Evolutionary conservation across 768 basidiomycete species (phyloP).

Genomic region (Kwoniella sp.): DNA sequence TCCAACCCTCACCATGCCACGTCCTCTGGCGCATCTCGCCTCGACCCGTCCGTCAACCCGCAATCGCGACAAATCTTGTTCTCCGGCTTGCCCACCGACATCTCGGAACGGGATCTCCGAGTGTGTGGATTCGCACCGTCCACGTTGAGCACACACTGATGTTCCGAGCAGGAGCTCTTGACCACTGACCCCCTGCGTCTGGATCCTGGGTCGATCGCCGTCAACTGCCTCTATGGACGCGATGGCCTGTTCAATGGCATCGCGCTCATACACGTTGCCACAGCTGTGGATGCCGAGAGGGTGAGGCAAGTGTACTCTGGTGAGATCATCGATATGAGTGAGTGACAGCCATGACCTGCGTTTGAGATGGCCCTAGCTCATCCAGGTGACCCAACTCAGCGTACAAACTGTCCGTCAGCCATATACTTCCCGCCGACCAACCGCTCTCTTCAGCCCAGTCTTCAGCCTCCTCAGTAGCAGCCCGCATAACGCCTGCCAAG

Average conservation of each 20-base stretch:
- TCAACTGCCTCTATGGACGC: constrained; percentile 13
- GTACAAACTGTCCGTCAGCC: constrained; percentile 27
- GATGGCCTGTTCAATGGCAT: constrained; percentile 22
- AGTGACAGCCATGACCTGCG: constrained; percentile 6
- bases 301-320: constrained; percentile 30
- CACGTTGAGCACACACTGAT: too few species aligned
- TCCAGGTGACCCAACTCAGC: constrained; percentile 20
- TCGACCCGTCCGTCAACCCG: neutral
- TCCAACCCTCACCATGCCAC: constrained; percentile 16
- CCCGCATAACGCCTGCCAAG: neutral
- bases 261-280: constrained; percentile 25
- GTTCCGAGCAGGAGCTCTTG: constrained; percentile 33
- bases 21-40: neutral
- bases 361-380: neutral
- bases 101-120: constrained; percentile 23
- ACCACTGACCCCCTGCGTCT: constrained; percentile 21
- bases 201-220: constrained; percentile 19
- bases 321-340: constrained; percentile 32
- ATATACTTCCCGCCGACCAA: constrained; percentile 28
- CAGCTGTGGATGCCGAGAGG: constrained; percentile 27
- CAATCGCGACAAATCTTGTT: constrained; percentile 28
- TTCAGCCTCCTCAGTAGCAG: neutral
- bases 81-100: constrained; percentile 31
- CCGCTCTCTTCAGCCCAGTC: constrained; percentile 1
- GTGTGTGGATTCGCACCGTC: too few species aligned